Evolutionary conservation across 345 rosid species (phyloP), one percentile per base, ranked within the genome.

Genomic region (Diplotaxis tenuifolia): DNA sequence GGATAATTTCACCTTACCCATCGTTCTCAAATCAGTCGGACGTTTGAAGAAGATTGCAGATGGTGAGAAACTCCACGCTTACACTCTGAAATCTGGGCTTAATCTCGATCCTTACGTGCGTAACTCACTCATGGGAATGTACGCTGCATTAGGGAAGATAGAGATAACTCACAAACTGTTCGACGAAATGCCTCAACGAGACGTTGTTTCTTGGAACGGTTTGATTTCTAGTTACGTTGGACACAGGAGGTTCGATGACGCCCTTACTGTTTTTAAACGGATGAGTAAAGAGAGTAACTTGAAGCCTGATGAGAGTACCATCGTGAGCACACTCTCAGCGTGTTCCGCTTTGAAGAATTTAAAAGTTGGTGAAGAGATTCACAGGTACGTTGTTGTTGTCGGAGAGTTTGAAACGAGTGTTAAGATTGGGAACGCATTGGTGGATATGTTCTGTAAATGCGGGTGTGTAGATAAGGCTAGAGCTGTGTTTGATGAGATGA

Each of bases 1-100:
- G 4, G 97, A 91, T 79, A 86, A 82, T 83, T 91, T 85, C 70
- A 91, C 96, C 0, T 86, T 85, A 65, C 97, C 96, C 4, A 85
- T 83, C 74, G 89, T 89, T 59, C 75, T 80, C 19, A 83, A 80
- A 78, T 78, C 86, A 0, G 12, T 80, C 29, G 84, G 86, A 9
- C 73, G 79, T 14, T 72, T 83, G 23, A 78, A 75, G 55, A 74
- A 68, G 4, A 55, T 78, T 69, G 0, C 21, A 34, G 84, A 59
- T 60, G 93, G 88, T 18, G 82, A 75, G 67, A 85, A 78, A 56
- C 34, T 89, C 3, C 95, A 85, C 36, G 87, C 93, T 19, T 74
- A 82, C 57, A 86, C 81, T 58, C 70, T 80, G 57, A 89, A 87
- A 84, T 45, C 82, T 9, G 95, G 93, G 79, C 74, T 89, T 23